Evolutionary conservation across 306 rosid genomes (phyloP), one percentile per base, ranked within the genome.

Genomic region (Delonix regia): DNA sequence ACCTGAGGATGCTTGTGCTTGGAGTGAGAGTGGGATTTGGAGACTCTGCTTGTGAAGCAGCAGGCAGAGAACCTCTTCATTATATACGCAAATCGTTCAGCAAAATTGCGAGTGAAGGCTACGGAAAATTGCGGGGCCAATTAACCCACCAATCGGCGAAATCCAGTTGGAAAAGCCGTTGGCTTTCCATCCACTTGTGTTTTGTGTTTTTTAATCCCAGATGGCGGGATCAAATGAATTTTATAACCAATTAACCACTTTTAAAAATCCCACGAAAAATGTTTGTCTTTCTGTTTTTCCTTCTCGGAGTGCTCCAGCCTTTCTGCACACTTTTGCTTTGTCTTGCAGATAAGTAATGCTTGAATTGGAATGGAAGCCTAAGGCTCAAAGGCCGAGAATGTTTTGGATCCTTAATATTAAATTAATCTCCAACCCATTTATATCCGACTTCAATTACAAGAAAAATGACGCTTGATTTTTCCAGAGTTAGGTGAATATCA

Each of bases 281-380:
- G 28, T 30, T 56, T 18, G 19, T 33, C 41, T 73, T 33, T 24
- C 52, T 62, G 73, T 14, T 42, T 76, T 27, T 69, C 34, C 41
- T 48, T 67, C 52, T 27, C 24, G 18, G 16, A 68, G 65, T 53
- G 42, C 21, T 71, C 68, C 34, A 19, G 78, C 63, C 73, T 62
- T 34, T 56, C 75, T 56, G 60, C 78, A 52, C 45, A 25, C 47
- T 80, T 76, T 93, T 86, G 90, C 94, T 88, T 91, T 78, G 74
- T 71, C 86, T 86, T 87, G 83, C 97, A 91, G 94, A 85, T 63
- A 84, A 83, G 83, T 66, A 80, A 90, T 87, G 92, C 95, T 91
- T 91, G 97, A 86, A 90, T 93, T 89, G 90, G 83, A 93, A 86
- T 85, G 82, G 85, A 93, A 90, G 98, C 86, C 85, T 83, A 39